phyloP scores from a whole-genome alignment of 2,329 filamentous ascomycete species.

The Sodiomyces alkalinus region DNA sequence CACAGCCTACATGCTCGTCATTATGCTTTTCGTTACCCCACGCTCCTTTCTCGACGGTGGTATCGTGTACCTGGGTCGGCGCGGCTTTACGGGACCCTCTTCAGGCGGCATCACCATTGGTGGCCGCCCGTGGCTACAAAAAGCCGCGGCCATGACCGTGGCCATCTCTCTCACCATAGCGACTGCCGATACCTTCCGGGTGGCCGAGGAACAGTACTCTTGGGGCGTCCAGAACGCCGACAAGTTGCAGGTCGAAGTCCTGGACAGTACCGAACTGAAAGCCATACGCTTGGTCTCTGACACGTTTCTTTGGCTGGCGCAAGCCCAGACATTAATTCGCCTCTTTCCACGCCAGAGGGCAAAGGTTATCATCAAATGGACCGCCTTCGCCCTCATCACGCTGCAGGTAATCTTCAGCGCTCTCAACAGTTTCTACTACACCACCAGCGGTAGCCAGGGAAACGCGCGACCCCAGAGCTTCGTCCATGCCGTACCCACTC shows the following conservation, averaged over 20 bases:
- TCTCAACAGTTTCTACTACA: constrained; percentile 67
- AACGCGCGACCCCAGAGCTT: constrained; percentile 57
- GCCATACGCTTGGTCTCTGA: constrained; percentile 87
- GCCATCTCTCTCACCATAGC: constrained; percentile 85
- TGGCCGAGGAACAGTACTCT: constrained; percentile 69
- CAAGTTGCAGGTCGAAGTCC: constrained; percentile 60
- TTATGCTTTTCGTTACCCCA: constrained; percentile 90
- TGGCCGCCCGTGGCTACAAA: constrained; percentile 86
- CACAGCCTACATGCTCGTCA: constrained; percentile 72
- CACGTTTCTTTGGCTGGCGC: constrained; percentile 92
- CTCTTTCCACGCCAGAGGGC: constrained; percentile 93
- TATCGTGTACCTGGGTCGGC: constrained; percentile 62
- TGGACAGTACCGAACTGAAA: constrained; percentile 73
- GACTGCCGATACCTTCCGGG: constrained; percentile 76
- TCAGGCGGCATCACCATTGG: constrained; percentile 72
- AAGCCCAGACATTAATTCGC: constrained; percentile 91
- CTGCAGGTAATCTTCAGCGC: constrained; percentile 84
- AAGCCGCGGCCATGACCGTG: constrained; percentile 58
- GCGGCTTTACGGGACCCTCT: constrained; percentile 73
- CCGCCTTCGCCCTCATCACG: constrained; percentile 83
- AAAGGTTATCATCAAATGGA: constrained; percentile 98
- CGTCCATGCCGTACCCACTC: constrained; percentile 75
- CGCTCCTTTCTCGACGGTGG: constrained; percentile 83
- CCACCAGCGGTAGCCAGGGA: constrained; percentile 32
- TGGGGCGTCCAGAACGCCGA: constrained; percentile 67